These are phyloP conservation scores for Gossypium anomalum DNA, from an alignment of 345 rosid genomes.

Conservation along the genomic window DNA sequence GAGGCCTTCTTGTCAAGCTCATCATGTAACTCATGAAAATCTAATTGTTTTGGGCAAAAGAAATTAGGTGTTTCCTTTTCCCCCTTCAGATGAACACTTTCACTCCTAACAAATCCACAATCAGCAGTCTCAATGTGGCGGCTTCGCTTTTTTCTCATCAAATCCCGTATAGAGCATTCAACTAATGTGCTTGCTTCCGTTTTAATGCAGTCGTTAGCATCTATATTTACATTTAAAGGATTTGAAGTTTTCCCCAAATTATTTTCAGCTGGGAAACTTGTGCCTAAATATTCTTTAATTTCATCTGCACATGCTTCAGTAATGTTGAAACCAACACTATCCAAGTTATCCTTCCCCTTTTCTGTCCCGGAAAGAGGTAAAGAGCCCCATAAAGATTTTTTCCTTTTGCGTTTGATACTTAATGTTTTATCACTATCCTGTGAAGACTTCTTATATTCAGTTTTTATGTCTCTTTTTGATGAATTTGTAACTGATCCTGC, in stretches of 20 bases:
- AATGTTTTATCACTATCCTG: constrained; percentile 25
- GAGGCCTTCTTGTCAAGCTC: constrained; percentile 16
- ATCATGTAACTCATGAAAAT: constrained; percentile 21
- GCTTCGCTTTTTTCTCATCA: constrained; percentile 79
- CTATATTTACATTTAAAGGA: constrained; percentile 28
- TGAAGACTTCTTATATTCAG: constrained; percentile 30
- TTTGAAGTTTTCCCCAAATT: constrained; percentile 29
- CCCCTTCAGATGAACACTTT: constrained; percentile 29
- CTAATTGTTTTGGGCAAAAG: constrained; percentile 27
- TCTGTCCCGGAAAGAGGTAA: constrained; percentile 45
- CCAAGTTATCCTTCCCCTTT: constrained; percentile 32
- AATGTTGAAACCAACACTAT: constrained; percentile 19
- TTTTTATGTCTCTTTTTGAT: constrained; percentile 33
- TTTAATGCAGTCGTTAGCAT: constrained; percentile 25
- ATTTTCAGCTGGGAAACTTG: constrained; percentile 21
- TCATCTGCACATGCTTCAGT: constrained; percentile 29
- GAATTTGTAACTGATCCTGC: constrained; percentile 35
- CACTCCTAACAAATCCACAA: constrained; percentile 29
- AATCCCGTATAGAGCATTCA: constrained; percentile 67
- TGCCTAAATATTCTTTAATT: constrained; percentile 20
- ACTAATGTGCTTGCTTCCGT: constrained; percentile 29
- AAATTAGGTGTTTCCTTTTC: constrained; percentile 19
- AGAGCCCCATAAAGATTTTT: constrained; percentile 56
- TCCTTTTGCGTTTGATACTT: constrained; percentile 33
- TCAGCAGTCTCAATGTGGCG: constrained; percentile 37